Base-by-base conservation (phyloP, 2,329 filamentous ascomycete genomes). In the Decorospora gaudefroyi region DNA sequence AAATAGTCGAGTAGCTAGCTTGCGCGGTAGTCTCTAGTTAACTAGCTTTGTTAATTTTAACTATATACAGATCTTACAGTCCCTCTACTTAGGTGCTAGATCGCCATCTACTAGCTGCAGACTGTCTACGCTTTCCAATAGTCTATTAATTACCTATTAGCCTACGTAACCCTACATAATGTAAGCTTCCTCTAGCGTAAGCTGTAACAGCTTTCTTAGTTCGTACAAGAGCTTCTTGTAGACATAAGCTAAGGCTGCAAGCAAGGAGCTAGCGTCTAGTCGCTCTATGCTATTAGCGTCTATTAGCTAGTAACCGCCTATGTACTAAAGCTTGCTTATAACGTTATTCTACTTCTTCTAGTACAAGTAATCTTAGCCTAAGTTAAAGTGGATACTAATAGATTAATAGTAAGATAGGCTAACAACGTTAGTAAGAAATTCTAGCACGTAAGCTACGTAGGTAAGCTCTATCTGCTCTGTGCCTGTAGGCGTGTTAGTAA, bases 321-420 rank as follows among this genome's bases (percentile, higher is more conserved):
- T 26, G 25, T 35, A 41, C 17, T 46, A 18, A 12, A 46, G 36
- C 17, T 41, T 17, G 29, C 22, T 25, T 3, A 46, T 18, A 16
- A 32, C 31, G 23, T 40, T 46, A 16, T 29, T 27, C 36, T 17
- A 39, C 33, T 17, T 23, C 2, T 27, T 4, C 30, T 41, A 19
- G 23, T 46, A 46, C 26, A 46, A 36, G 16, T 19, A 36, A 31
- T 46, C 36, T 15, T n/a, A 30, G 29, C 43, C 43, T 46, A 30
- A 46, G 43, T 46, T 18, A 15, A 46, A 46, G 25, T 46, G 43
- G 21, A 46, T 46, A 16, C 36, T 30, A 15, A 35, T 17, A 17
- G 23, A 27, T 21, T 29, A 30, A 28, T 36, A 46, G 30, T 30
- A 25, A 19, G 43, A 28, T 12, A 46, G 30, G 12, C 36, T 30